Evolutionary conservation across 768 basidiomycete genomes (phyloP).

Genomic region (Lentinula lateritia): DNA sequence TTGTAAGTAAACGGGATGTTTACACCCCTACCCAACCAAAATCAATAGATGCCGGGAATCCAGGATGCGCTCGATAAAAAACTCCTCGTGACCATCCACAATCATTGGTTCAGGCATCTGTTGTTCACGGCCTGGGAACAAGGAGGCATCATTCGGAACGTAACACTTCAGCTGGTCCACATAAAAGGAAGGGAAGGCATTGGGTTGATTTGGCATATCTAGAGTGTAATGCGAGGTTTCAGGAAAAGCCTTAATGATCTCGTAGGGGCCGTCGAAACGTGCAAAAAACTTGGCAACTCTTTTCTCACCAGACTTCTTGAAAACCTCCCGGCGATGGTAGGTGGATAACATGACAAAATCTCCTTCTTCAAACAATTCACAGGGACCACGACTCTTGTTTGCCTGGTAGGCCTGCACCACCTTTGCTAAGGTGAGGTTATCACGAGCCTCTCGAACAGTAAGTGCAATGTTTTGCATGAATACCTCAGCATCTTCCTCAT

Average conservation of each 20-base stretch:
- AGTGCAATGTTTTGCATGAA: too few relatives aligned
- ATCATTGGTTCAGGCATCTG: not conserved
- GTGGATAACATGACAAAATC: conserved; percentile 22
- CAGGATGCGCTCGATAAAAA: not conserved
- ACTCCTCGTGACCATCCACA: not conserved
- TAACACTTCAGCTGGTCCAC: conserved; percentile 18
- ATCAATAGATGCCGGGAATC: too few relatives aligned
- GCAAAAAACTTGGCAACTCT: conserved; percentile 22
- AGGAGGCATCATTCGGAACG: conserved; percentile 18
- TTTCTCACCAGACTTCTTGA: conserved; percentile 11
- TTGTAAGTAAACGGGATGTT: too few relatives aligned
- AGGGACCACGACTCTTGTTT: conserved; percentile 11
- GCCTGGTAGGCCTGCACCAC: conserved; percentile 11
- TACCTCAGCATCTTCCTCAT: too few relatives aligned
- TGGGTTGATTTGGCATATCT: conserved; percentile 11
- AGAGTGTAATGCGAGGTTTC: conserved; percentile 18
- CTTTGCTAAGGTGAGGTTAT: conserved; percentile 13
- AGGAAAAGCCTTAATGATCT: conserved; percentile 6
- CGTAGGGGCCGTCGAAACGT: conserved; percentile 11
- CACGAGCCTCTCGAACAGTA: conserved; percentile 8
- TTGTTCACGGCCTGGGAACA: conserved; percentile 22
- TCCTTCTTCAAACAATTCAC: conserved; percentile 14
- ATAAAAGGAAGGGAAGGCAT: conserved; percentile 23
- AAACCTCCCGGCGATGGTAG: conserved; percentile 14
- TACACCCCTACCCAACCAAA: too few relatives aligned